Conservation (phyloP, 2,329 filamentous ascomycete genomes). For the Fusarium lateritium region DNA sequence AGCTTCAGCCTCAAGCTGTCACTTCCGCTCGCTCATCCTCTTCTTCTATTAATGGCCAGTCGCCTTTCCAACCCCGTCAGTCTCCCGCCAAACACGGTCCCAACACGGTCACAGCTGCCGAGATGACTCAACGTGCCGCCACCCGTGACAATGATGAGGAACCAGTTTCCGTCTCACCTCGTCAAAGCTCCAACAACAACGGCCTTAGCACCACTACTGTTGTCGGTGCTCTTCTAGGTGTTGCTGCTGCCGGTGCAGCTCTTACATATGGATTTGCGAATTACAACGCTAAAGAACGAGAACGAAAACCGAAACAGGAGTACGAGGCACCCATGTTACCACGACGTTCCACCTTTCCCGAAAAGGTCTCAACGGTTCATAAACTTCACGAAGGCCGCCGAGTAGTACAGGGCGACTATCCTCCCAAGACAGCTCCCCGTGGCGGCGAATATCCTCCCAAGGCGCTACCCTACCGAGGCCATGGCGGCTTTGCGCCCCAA, state of each 20-base stretch:
- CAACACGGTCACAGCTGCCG: slow-evolving; percentile 42
- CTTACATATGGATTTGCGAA: slow-evolving; percentile 78
- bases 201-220: slow-evolving; percentile 73
- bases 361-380: slow-evolving; percentile 54
- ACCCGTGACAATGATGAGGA: slow-evolving; percentile 39
- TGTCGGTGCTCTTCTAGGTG: slow-evolving; percentile 83
- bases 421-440: slow-evolving; percentile 32
- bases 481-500: slow-evolving; percentile 40
- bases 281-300: slow-evolving; percentile 63
- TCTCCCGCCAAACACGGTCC: slow-evolving; percentile 38
- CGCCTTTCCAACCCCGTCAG: slow-evolving; percentile 40
- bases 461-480: slow-evolving; percentile 39
- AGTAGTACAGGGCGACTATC: slow-evolving; percentile 39
- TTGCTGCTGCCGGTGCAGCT: slow-evolving; percentile 79
- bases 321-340: slow-evolving; percentile 58
- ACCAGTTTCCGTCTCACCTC: slow-evolving; percentile 47
- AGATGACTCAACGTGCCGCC: slow-evolving; percentile 46
- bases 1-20: slow-evolving; percentile 24
- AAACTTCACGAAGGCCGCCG: slow-evolving; percentile 42
- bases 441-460: slow-evolving; percentile 34
- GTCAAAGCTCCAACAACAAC: slow-evolving; percentile 55
- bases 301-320: slow-evolving; percentile 58
- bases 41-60: slow-evolving; percentile 42
- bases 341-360: slow-evolving; percentile 64
- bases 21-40: slow-evolving; percentile 42